Evolutionary conservation across 2,329 filamentous ascomycete genomes (phyloP), one percentile per base, ranked within the genome.

Genomic region (Pseudocercospora macadamiae): DNA sequence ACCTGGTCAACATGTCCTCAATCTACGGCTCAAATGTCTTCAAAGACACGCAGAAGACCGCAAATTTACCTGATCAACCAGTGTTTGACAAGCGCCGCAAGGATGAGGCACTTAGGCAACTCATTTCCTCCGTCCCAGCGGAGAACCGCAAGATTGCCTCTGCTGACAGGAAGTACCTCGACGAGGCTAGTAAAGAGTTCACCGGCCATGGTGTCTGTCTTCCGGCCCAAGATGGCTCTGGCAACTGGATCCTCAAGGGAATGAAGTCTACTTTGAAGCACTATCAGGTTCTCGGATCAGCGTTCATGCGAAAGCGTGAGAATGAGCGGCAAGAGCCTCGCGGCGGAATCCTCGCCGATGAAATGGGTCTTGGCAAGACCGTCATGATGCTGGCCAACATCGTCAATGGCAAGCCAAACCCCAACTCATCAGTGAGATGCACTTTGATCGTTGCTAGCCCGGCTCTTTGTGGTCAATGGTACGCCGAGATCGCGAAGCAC

Each of bases 281-380:
- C 8, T 80, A 84, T 47, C 85, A 88, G 54, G 62, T 86, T 0
- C 72, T 81, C 0, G 82, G 79, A 0, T 76, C 74, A 0, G 74
- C 77, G 0, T 87, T 83, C 73, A 86, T 87, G 84, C 65, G 82
- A 0, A 65, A 71, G 3, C 75, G 81, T 2, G 85, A 88, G 66
- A 72, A 76, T 3, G 72, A 61, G 1, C 8, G 19, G 0, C 34
- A 71, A 0, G 55, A 68, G 28, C 82, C 78, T 0, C 66, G 51
- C 12, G 79, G 78, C 74, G 95, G 95, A 83, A 97, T 99, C 66
- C 82, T 97, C 69, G 95, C 93, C 58, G 95, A 99, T 71, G 93
- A 97, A 78, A 99, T 99, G 95, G 95, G 95, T 87, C 90, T 99
- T 64, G 95, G 95, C 75, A 99, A 99, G 80, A 99, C 95, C 0